Base-by-base conservation (phyloP, 768 basidiomycete genomes). In the Amanita pallidorosea region DNA sequence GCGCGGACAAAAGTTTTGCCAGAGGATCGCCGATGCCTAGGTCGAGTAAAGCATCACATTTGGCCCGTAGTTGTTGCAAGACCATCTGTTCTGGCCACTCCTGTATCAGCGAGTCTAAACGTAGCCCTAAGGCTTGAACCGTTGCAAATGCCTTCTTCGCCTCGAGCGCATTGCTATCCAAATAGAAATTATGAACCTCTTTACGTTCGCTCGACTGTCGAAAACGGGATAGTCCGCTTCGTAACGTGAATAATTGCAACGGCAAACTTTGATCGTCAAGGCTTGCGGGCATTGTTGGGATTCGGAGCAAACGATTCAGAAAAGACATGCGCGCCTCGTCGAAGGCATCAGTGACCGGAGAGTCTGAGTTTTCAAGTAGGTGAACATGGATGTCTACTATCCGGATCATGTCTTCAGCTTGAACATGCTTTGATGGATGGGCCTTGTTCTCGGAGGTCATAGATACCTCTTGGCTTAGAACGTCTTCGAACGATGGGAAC, bases 11-110 rank as follows among this genome's bases (percentile, higher is more conserved):
- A 11, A 94, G 66, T 60, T 83, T 87, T 5, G 95, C 91, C 7
- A 96, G 69, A 0, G 96, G 83, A 55, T 80, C 82, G 34, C 74
- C 69, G 17, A 88, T 66, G 45, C 76, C 70, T 18, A 92, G 68
- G 0, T 67, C 60, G 37, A 92, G 67, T 53, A 92, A 74, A 7
- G 70, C 63, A 36, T 84, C 74, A 58, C 86, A 92, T 29, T 85
- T 83, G 51, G 76, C 76, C 33, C 72, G 70, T 33, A 99, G 74
- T 62, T 95, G 83, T 25, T 85, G 87, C n/a, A 96, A 72, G 7
- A 97, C 89, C 85, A 94, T 92, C 63, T 99, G 96, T 55, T 98
- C 95, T 0, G 96, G 95, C 93, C 92, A 99, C 56, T 92, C 85
- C 54, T 71, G 66, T 22, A 85, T 73, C 17, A 96, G 71, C 2